A percentile compares a stretch with the other conserved stretches of the same genome.
These are phyloP conservation scores for Suillus subluteus DNA, from an alignment of 768 basidiomycete genomes.

Conservation along the genomic window DNA sequence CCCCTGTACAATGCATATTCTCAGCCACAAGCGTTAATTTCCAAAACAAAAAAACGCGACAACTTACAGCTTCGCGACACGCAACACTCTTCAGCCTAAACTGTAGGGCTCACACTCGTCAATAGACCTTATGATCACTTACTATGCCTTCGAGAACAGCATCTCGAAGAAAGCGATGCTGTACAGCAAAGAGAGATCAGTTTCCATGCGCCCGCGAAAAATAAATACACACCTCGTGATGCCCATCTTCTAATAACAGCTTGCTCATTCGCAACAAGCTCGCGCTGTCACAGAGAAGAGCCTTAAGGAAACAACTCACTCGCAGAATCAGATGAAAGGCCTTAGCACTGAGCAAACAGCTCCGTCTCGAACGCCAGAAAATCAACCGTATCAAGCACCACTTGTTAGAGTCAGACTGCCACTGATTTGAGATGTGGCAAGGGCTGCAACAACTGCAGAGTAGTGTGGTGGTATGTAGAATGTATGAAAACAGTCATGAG, in stretches of 20 bases:
- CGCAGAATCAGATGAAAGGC: background rate
- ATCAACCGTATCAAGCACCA: background rate
- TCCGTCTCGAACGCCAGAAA: background rate
- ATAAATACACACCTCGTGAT: background rate
- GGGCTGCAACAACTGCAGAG: background rate
- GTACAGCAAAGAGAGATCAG: background rate
- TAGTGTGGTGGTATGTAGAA: background rate
- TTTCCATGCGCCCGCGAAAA: background rate
- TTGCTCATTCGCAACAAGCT: background rate
- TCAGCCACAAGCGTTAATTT: background rate
- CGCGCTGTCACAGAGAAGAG: background rate
- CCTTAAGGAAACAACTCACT: background rate
- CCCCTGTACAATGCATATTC: background rate
- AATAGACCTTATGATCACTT: background rate
- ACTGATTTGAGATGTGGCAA: background rate
- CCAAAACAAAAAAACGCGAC: background rate
- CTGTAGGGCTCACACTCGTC: background rate
- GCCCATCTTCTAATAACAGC: background rate
- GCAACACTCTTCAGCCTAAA: background rate
- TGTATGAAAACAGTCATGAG: background rate
- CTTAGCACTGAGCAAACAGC: background rate
- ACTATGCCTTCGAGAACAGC: background rate
- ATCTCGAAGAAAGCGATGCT: background rate
- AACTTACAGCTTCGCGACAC: too few relatives aligned
- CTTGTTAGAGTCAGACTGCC: background rate